Base-by-base conservation (phyloP, 2,329 filamentous ascomycete genomes). In the Paraphoma sp. region DNA sequence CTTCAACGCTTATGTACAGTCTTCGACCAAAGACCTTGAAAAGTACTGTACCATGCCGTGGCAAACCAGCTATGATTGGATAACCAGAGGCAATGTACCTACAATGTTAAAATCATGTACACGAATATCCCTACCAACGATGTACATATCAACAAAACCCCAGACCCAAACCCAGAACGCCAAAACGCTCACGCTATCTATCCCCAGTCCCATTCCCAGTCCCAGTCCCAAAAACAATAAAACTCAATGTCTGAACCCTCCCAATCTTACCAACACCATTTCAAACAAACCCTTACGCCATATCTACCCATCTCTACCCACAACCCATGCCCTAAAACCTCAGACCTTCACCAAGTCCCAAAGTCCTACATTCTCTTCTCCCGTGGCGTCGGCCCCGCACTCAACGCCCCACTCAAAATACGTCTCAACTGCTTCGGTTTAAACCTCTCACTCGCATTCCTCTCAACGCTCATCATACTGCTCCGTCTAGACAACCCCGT, bases 391-490 rank as follows among this genome's bases (percentile, higher is more conserved):
- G 67, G 67, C 7, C 67, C 67, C 17, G 65, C 65, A 52, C 59
- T 68, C 46, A 69, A 68, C 9, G 65, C 65, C 4, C 65, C 64
- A 10, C 60, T 64, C 5, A 69, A 31, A 4, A 69, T 68, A 3
- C 67, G 47, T 53, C 60, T 62, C 0, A 69, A 38, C 54, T 68
- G 65, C 47, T 57, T 48, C 0, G 67, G 65, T 17, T 55, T 60
- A 14, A 60, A 63, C n/a, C 63, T 52, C 48, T 60, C 57, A 14
- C 47, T 48, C 8, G 31, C 49, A 14, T 38, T 28, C 2, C 43
- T 50, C 43, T 11, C 36, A 11, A 63, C 59, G 2, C 59, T 57
- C 11, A 58, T 61, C 16, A 59, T 31, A 8, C 62, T 67, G 12
- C 67, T 68, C 7, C 60, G 47, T 0, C 63, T 42, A 48, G 63